Evolutionary conservation across 306 rosid genomes (phyloP).

Genomic region (barrel medic (Medicago truncatula)): DNA sequence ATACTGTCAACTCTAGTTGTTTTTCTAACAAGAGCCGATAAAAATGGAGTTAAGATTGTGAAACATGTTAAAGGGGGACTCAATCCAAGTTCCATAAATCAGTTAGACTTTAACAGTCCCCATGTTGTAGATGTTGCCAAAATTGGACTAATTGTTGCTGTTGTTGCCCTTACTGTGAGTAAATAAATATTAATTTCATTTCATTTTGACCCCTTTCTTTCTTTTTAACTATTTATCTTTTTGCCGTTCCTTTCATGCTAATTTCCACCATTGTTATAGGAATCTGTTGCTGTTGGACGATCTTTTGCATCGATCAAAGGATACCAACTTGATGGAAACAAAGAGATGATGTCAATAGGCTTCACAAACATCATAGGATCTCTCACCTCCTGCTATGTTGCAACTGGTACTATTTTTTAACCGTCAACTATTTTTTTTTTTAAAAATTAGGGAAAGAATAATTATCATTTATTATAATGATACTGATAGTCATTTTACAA

Average conservation of each 20-base stretch:
- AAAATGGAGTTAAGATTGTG: constrained; percentile 72
- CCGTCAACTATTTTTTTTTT: too few relatives aligned
- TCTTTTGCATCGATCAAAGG: constrained; percentile 81
- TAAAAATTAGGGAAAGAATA: too few relatives aligned
- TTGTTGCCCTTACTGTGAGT: constrained; percentile 78
- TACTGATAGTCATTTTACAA: neutral
- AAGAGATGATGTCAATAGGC: constrained; percentile 84
- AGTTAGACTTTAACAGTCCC: constrained; percentile 56
- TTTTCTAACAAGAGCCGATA: constrained; percentile 66
- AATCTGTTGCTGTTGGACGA: constrained; percentile 89
- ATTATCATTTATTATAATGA: too few relatives aligned
- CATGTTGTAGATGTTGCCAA: constrained; percentile 57
- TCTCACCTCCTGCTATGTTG: constrained; percentile 85
- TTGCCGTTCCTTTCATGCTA: neutral
- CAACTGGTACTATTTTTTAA: constrained; percentile 66
- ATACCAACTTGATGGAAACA: constrained; percentile 84
- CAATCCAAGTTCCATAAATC: constrained; percentile 75
- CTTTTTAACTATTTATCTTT: neutral
- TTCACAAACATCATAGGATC: constrained; percentile 85
- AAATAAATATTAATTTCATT: too few relatives aligned
- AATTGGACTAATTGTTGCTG: constrained; percentile 68
- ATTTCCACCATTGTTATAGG: constrained; percentile 47
- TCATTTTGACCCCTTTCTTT: too few relatives aligned
- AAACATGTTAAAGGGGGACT: constrained; percentile 79
- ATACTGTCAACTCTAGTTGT: constrained; percentile 70